Conservation (phyloP, 2,329 filamentous ascomycete species). For the Talaromyces sp. region DNA sequence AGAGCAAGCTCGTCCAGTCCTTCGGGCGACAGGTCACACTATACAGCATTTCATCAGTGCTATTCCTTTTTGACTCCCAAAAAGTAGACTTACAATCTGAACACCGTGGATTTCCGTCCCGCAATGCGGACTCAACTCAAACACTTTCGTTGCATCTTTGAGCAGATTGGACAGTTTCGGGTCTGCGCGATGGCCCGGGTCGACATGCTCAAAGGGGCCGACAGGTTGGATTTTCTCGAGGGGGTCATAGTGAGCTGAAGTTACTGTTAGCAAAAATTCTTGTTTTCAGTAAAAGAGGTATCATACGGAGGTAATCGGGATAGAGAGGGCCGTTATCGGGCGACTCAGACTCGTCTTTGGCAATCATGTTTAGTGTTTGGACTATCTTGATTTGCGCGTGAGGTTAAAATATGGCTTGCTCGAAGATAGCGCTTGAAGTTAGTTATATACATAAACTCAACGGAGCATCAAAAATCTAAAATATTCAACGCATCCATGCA, state of each 20-base stretch:
- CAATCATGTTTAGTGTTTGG: neutral
- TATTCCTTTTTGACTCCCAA: neutral
- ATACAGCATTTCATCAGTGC: neutral
- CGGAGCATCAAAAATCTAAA: neutral
- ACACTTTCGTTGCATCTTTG: constrained; percentile 14
- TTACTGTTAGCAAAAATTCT: neutral
- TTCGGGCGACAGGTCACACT: neutral
- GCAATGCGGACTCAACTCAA: constrained; percentile 2
- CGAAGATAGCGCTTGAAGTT: neutral
- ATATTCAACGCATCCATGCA: neutral
- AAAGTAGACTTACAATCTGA: neutral
- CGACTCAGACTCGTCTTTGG: neutral
- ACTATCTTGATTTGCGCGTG: neutral
- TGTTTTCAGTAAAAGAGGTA: neutral
- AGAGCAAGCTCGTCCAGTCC: constrained; percentile 1
- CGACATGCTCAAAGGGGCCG: constrained; percentile 37
- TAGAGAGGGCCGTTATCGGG: neutral
- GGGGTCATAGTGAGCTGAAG: neutral
- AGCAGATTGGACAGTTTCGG: constrained; percentile 39
- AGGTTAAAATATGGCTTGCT: neutral
- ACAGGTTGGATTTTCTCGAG: constrained; percentile 18
- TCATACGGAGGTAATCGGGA: neutral
- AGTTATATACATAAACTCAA: neutral
- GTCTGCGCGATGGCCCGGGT: constrained; percentile 38
- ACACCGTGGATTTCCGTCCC: constrained; percentile 3